Evolutionary conservation across 176 grass and related monocot genomes (phyloP).

Genomic region (Phoenix roebelenii): DNA sequence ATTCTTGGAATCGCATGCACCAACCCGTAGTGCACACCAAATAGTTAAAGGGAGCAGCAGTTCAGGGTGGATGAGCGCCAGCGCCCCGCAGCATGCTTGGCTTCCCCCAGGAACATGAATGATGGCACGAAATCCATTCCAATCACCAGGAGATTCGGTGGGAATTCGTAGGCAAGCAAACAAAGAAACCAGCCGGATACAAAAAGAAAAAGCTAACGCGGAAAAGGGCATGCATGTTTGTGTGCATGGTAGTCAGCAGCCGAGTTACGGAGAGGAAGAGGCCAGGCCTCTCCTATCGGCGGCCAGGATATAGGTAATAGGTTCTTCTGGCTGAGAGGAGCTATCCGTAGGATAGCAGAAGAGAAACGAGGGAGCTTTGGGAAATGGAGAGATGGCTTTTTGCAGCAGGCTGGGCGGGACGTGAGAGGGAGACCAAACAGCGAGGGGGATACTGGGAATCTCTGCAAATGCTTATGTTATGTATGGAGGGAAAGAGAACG

Average conservation of each 20-base stretch:
- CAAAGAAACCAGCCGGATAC: background rate
- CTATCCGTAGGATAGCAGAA: background rate
- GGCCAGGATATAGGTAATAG: too few species aligned
- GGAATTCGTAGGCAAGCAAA: background rate
- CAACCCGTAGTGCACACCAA: too few species aligned
- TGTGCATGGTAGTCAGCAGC: conserved; percentile 29
- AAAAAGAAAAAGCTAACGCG: too few species aligned
- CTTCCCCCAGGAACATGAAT: conserved; percentile 12
- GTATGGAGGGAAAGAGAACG: too few species aligned
- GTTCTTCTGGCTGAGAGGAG: too few species aligned
- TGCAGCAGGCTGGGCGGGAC: background rate
- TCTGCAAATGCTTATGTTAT: too few species aligned
- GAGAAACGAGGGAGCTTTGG: background rate
- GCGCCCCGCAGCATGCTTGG: background rate
- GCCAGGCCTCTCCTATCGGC: too few species aligned
- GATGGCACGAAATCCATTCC: conserved; percentile 19
- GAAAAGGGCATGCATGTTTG: background rate
- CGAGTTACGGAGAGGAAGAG: too few species aligned
- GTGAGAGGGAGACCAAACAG: too few species aligned
- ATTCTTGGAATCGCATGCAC: too few species aligned
- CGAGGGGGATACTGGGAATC: too few species aligned
- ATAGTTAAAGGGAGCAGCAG: too few species aligned
- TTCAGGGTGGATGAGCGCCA: background rate
- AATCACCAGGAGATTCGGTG: conserved; percentile 6
- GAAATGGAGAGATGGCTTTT: conserved; percentile 4